These are phyloP conservation scores for Aphanomyces invadans DNA, from an alignment of 352 stramenopile species.

Conservation along the genomic window DNA sequence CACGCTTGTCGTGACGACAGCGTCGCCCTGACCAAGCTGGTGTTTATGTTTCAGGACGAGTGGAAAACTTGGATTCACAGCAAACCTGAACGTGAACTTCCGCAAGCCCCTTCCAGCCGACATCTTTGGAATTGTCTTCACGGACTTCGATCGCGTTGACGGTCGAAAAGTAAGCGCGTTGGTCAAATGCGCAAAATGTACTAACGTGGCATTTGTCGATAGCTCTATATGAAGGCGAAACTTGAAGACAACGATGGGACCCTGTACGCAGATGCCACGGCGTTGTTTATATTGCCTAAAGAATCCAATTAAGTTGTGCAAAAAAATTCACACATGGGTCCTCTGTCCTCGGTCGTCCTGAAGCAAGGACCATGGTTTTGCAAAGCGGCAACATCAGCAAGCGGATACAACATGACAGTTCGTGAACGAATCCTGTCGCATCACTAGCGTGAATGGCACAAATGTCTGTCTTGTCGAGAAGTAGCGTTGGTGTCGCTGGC, in stretches of 20 bases:
- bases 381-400: background rate
- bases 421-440: too few species aligned
- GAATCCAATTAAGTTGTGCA: too few species aligned
- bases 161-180: slow-evolving; percentile 21
- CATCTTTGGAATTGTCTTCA: slow-evolving; percentile 17
- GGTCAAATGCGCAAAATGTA: too few species aligned
- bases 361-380: background rate
- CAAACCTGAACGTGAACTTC: slow-evolving; percentile 23
- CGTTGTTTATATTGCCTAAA: slow-evolving; percentile 19
- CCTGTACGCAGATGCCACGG: slow-evolving; percentile 16
- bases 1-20: too few species aligned
- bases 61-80: slow-evolving; percentile 21
- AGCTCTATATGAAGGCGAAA: slow-evolving; percentile 22
- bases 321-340: too few species aligned
- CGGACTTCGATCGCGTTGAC: slow-evolving; percentile 10
- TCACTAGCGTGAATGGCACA: too few species aligned
- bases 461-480: too few species aligned
- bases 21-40: too few species aligned
- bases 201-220: too few species aligned
- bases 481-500: too few species aligned
- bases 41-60: too few species aligned
- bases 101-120: slow-evolving; percentile 18
- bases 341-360: background rate
- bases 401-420: background rate
- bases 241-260: slow-evolving; percentile 22